Evolutionary conservation across 495 filamentous ascomycete genomes (phyloP).

Genomic region (Tetracladium setigerum): DNA sequence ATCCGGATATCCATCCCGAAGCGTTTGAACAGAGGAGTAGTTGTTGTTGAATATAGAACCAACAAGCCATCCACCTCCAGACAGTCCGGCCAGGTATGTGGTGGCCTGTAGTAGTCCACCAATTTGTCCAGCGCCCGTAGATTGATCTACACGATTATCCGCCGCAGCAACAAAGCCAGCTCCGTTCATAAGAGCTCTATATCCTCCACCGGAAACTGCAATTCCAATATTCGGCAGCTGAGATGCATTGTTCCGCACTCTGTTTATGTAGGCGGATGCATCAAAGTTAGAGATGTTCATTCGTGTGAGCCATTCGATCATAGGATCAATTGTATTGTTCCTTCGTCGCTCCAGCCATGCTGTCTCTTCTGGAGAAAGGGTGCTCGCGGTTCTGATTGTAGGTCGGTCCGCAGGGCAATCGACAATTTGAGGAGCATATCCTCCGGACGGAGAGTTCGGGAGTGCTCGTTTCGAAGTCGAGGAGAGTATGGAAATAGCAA

Average conservation of each 20-base stretch:
- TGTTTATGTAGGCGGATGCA: constrained; percentile 58
- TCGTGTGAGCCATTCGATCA: constrained; percentile 52
- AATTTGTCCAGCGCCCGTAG: constrained; percentile 60
- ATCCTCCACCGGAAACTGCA: constrained; percentile 65
- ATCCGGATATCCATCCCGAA: constrained; percentile 49
- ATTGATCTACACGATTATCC: constrained; percentile 63
- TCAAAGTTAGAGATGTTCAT: constrained; percentile 73
- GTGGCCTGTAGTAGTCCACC: constrained; percentile 79
- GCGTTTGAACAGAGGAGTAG: constrained; percentile 63
- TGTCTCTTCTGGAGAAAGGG: constrained; percentile 59
- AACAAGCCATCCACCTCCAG: constrained; percentile 83
- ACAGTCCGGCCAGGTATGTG: constrained; percentile 80
- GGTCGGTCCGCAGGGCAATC: constrained; percentile 42
- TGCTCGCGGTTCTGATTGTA: constrained; percentile 41
- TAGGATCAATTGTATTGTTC: constrained; percentile 26
- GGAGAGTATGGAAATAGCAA: constrained; percentile 4
- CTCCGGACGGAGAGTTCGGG: constrained; percentile 46
- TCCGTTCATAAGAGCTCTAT: constrained; percentile 80
- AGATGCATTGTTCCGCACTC: constrained; percentile 41
- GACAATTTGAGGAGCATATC: constrained; percentile 46
- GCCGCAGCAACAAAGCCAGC: constrained; percentile 84
- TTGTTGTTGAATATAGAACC: constrained; percentile 86
- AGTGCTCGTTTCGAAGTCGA: constrained; percentile 13
- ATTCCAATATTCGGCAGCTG: constrained; percentile 58
- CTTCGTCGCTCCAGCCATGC: constrained; percentile 54